Conservation (phyloP, 108 stramenopile species). For the Cyclotella kingstonii region DNA sequence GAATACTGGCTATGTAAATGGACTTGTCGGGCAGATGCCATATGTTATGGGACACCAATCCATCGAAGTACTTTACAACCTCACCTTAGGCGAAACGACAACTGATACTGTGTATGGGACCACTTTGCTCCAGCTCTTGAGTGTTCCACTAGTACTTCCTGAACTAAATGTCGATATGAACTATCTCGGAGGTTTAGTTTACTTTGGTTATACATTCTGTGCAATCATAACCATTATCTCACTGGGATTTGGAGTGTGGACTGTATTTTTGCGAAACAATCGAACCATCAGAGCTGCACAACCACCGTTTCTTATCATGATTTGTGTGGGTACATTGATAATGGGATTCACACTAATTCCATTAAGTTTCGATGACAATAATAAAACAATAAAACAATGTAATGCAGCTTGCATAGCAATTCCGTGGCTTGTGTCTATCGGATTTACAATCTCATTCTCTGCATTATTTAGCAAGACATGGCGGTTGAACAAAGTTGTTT, state of each 20-base stretch:
- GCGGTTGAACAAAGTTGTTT: slow-evolving; percentile 26
- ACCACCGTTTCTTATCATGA: slow-evolving; percentile 23
- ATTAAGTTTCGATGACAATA: slow-evolving; percentile 31
- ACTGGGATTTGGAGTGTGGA: slow-evolving; percentile 13
- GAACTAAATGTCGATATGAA: slow-evolving; percentile 9
- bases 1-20: too few relatives aligned
- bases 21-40: too few relatives aligned
- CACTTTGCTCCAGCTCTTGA: too few relatives aligned
- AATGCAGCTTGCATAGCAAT: slow-evolving; percentile 24
- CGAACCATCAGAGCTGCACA: slow-evolving; percentile 33
- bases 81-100: too few relatives aligned
- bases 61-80: too few relatives aligned
- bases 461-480: slow-evolving; percentile 33
- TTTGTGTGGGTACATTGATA: slow-evolving; percentile 24
- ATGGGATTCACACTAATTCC: slow-evolving; percentile 30
- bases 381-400: slow-evolving; percentile 11
- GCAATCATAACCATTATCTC: slow-evolving; percentile 23
- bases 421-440: slow-evolving; percentile 27
- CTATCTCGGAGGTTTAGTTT: slow-evolving; percentile 11
- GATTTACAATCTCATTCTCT: slow-evolving; percentile 24
- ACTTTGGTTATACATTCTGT: slow-evolving; percentile 8
- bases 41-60: too few relatives aligned
- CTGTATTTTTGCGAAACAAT: slow-evolving; percentile 2
- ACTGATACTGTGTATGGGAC: too few relatives aligned
- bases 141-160: too few relatives aligned